Base-by-base conservation (phyloP, 768 basidiomycete genomes). In the Mycena vulgaris region DNA sequence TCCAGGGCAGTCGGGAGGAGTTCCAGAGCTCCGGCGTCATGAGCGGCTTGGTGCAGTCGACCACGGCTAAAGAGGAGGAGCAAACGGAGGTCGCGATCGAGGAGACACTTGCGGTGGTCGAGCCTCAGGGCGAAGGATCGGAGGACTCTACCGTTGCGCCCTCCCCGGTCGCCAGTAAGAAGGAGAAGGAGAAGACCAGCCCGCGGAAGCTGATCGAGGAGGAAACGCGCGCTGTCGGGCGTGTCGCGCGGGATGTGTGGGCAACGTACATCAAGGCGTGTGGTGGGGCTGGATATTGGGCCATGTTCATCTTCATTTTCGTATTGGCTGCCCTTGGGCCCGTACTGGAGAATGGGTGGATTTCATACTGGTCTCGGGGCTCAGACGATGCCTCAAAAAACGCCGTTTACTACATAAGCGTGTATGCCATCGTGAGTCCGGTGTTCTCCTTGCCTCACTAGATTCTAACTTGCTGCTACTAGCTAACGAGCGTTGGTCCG, bases 121-220 rank as follows among this genome's bases (percentile, higher is more conserved):
- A 39, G 33, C 30, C 42, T 33, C 42, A 37, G 23, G 71, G 48
- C 17, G 62, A 66, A 9, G 64, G 60, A 2, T 53, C 63, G 19
- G 64, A 73, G 8, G 78, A 79, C 45, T 77, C 85, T 4, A 80
- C 79, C 31, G 51, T 75, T 61, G 67, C 71, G 35, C 35, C 75
- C 69, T 51, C 60, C 19, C 59, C 59, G 49, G 45, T 76, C 27
- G 69, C 76, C 33, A 35, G 83, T 84, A 52, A 86, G 37, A 75
- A 75, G 21, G 79, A 80, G 64, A 89, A 86, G 77, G 79, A 80
- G 64, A 89, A 86, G 77, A 93, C 90, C 75, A 76, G 85, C 1
- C 93, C 95, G 0, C 86, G 95, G 40, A 97, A 96, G 78, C 86
- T 97, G 52, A 83, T 97, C 8, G 95, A 97, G 74, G 94, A 95